Conservation (phyloP, 306 rosid species). For the Inga laurina region DNA sequence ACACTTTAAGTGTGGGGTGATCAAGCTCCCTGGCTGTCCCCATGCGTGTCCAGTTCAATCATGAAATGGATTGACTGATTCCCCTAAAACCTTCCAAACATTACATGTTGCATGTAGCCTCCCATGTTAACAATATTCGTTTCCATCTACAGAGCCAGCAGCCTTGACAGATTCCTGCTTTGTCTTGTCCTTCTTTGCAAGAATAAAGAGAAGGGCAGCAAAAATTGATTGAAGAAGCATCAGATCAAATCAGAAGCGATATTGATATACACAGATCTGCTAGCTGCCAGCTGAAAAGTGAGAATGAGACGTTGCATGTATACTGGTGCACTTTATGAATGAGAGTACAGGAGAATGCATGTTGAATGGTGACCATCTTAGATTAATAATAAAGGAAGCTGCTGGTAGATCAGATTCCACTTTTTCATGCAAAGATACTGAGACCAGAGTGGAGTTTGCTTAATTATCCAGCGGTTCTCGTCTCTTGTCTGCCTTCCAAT, state of each 20-base stretch:
- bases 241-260: background rate
- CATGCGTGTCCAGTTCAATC: constrained; percentile 27
- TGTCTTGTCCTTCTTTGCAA: constrained; percentile 29
- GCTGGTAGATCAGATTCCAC: background rate
- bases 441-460: constrained; percentile 11
- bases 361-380: constrained; percentile 44
- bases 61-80: constrained; percentile 21
- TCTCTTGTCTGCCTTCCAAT: constrained; percentile 16
- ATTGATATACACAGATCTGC: background rate
- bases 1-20: constrained; percentile 35
- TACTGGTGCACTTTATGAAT: constrained; percentile 21
- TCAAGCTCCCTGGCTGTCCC: constrained; percentile 31
- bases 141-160: constrained; percentile 27
- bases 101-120: constrained; percentile 31
- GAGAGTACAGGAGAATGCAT: constrained; percentile 26
- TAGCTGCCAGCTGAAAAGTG: constrained; percentile 32
- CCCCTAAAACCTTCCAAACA: background rate
- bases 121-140: constrained; percentile 23
- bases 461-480: constrained; percentile 35
- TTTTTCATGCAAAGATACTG: constrained; percentile 33
- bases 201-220: background rate
- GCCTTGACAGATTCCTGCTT: constrained; percentile 13
- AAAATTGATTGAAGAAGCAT: background rate
- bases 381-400: constrained; percentile 27
- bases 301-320: background rate